These are phyloP conservation scores for Rhizopus microsporus DNA, from an alignment of 371 early-diverging fungal genomes.

Conservation along the genomic window DNA sequence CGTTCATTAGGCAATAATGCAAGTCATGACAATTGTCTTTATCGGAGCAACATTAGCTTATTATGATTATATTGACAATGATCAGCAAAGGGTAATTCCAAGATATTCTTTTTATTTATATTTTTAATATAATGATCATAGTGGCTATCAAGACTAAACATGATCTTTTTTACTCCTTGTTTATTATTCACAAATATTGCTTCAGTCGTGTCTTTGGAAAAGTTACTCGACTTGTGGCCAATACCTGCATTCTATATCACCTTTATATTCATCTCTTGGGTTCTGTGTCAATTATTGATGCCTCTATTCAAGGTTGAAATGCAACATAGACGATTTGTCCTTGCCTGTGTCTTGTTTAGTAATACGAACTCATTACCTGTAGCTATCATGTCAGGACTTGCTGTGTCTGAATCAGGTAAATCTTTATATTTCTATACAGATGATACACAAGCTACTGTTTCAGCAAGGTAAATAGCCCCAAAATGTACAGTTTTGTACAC, in stretches of 20 bases:
- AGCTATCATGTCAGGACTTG: constrained; percentile 68
- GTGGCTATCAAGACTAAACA: constrained; percentile 70
- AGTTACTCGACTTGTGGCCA: constrained; percentile 70
- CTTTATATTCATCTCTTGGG: constrained; percentile 28
- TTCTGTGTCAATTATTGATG: constrained; percentile 29
- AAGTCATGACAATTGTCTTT: constrained; percentile 52
- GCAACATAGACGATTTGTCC: constrained; percentile 61
- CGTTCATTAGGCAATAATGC: constrained; percentile 50
- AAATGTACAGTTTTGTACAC: not conserved
- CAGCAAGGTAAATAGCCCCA: constrained; percentile 53
- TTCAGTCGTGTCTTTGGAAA: constrained; percentile 57
- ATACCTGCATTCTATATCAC: constrained; percentile 65
- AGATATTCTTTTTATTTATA: constrained; percentile 1
- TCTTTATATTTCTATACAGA: constrained; percentile 57
- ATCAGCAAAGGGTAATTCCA: constrained; percentile 52
- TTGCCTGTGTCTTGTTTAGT: constrained; percentile 67
- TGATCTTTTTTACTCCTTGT: constrained; percentile 78
- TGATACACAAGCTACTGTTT: constrained; percentile 64
- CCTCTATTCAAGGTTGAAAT: constrained; percentile 47
- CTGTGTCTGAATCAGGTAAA: constrained; percentile 65
- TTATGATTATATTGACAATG: constrained; percentile 45
- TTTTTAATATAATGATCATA: constrained; percentile 20
- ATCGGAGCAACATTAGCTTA: constrained; percentile 50
- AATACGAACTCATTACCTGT: constrained; percentile 78
- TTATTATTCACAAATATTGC: constrained; percentile 75